phyloP scores from a whole-genome alignment of 305 asterid species.

The Lippia alba region DNA sequence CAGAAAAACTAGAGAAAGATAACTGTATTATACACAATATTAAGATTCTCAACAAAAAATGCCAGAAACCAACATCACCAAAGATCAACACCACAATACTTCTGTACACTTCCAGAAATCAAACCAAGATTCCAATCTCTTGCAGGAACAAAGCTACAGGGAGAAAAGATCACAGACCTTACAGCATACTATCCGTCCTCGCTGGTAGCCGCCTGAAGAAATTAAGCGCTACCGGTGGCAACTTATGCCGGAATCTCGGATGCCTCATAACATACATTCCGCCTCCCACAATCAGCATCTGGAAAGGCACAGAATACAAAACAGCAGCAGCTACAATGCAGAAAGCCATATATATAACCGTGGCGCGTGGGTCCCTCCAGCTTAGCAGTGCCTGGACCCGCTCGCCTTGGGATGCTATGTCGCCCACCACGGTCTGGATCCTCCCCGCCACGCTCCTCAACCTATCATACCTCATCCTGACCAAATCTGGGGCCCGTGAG shows the following conservation, averaged over 20 bases:
- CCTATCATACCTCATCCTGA: conserved; percentile 85
- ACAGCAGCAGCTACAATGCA: conserved; percentile 69
- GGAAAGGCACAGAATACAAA: conserved; percentile 66
- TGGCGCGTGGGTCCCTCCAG: conserved; percentile 95
- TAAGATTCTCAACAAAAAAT: conserved; percentile 27
- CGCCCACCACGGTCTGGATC: conserved; percentile 82
- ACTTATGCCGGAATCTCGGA: conserved; percentile 73
- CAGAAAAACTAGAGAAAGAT: conserved; percentile 20
- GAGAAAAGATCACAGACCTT: conserved; percentile 16
- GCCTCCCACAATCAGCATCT: conserved; percentile 46
- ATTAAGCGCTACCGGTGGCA: conserved; percentile 75
- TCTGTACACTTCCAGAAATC: conserved; percentile 18
- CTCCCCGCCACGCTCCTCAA: conserved; percentile 81
- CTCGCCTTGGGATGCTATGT: conserved; percentile 88
- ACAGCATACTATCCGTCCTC: conserved; percentile 82
- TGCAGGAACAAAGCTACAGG: conserved; percentile 18
- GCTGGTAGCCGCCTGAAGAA: conserved; percentile 93
- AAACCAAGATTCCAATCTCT: conserved; percentile 1
- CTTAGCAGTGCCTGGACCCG: conserved; percentile 81
- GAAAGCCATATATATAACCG: conserved; percentile 64
- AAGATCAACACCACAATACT: conserved; percentile 8
- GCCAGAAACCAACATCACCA: conserved; percentile 24
- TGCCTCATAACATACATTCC: conserved; percentile 86
- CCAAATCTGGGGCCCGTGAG: conserved; percentile 53
- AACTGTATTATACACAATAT: conserved; percentile 25